Percentiles rank a stretch among this genome's conserved stretches.
These are phyloP conservation scores for Cicer chorassanicum DNA, from an alignment of 306 rosid genomes.

Conservation along the genomic window DNA sequence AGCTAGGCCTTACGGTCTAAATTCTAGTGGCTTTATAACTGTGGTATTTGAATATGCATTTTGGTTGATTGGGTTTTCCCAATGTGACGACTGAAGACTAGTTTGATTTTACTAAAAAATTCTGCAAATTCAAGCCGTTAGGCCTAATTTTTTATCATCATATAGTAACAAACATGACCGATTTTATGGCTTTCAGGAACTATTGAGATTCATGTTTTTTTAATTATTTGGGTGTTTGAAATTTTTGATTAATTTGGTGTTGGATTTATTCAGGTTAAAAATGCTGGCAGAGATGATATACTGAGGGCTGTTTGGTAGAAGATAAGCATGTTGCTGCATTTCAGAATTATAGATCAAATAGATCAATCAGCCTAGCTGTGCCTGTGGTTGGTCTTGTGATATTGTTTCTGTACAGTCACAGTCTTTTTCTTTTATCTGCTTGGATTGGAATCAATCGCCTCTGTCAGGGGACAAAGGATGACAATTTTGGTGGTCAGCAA, in stretches of 20 bases:
- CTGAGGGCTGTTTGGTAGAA: constrained; percentile 64
- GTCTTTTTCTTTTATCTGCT: constrained; percentile 31
- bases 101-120: constrained; percentile 1
- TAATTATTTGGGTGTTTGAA: background rate
- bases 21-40: background rate
- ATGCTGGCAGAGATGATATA: constrained; percentile 38
- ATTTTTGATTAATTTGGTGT: constrained; percentile 21
- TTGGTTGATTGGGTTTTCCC: background rate
- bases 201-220: background rate
- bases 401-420: constrained; percentile 41
- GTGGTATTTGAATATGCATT: constrained; percentile 9
- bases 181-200: background rate
- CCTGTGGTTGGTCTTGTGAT: constrained; percentile 38
- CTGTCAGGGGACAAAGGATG: constrained; percentile 49
- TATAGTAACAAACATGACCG: background rate
- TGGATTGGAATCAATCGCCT: constrained; percentile 46
- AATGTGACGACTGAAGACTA: background rate
- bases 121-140: background rate
- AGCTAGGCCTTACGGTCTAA: too few relatives aligned
- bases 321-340: constrained; percentile 37
- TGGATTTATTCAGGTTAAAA: constrained; percentile 48
- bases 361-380: constrained; percentile 36
- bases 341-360: constrained; percentile 42
- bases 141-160: background rate
- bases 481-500: constrained; percentile 51